Conservation (phyloP, 495 filamentous ascomycete genomes). For the Penicillium ochrochloron region DNA sequence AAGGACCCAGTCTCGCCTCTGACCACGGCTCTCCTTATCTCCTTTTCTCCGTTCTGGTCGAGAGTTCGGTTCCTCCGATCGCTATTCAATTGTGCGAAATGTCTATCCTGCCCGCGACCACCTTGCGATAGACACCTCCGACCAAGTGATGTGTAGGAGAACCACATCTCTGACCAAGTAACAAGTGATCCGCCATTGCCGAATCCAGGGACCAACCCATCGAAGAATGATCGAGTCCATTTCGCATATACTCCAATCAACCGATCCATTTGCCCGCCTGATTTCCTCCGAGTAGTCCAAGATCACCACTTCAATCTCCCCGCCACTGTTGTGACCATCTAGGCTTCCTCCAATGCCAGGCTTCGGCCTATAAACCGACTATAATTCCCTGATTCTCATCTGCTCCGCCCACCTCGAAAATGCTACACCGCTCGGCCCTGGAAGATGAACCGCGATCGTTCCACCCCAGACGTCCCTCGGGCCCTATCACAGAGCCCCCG, state of each 20-base stretch:
- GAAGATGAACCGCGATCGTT: constrained; percentile 34
- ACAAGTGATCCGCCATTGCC: neutral
- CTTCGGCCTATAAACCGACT: constrained; percentile 12
- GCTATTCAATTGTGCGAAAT: constrained; percentile 23
- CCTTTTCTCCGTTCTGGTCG: neutral
- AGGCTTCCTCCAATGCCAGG: constrained; percentile 20
- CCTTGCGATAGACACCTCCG: constrained; percentile 21
- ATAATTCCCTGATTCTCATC: constrained; percentile 10
- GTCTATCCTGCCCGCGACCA: constrained; percentile 15
- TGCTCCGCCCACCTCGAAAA: constrained; percentile 18
- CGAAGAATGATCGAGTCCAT: constrained; percentile 26
- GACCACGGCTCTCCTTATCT: neutral
- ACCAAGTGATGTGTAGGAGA: constrained; percentile 26
- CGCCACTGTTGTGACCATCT: neutral
- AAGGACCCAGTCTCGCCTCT: neutral
- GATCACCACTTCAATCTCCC: neutral
- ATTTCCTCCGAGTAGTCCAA: neutral
- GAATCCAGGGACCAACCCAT: neutral
- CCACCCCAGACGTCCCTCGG: constrained; percentile 30
- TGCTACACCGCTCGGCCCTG: constrained; percentile 36
- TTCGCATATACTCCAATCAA: constrained; percentile 6
- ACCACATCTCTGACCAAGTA: neutral
- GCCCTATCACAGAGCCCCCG: constrained; percentile 22
- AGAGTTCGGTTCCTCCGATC: neutral
- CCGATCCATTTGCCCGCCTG: constrained; percentile 5